Evolutionary conservation across 2,329 filamentous ascomycete species (phyloP).

Genomic region (Aaosphaeria pasadenensis): DNA sequence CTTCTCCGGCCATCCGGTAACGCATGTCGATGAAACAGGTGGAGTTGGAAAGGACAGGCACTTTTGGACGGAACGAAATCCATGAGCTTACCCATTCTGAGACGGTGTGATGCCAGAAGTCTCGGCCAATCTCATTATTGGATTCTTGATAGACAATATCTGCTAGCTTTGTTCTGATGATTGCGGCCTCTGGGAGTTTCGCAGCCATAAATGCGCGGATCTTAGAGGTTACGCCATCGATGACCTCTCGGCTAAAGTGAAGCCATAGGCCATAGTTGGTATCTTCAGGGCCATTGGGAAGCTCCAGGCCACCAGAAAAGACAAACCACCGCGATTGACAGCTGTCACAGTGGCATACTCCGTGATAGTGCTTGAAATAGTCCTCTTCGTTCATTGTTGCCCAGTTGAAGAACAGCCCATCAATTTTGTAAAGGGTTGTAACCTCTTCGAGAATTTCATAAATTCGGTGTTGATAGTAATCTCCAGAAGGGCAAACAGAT

Average conservation of each 20-base stretch:
- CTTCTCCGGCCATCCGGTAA: background rate
- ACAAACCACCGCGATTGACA: background rate
- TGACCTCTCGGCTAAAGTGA: background rate
- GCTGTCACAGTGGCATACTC: background rate
- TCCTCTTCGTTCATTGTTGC: background rate
- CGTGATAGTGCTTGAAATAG: constrained; percentile 1
- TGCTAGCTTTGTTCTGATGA: background rate
- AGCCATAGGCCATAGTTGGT: background rate
- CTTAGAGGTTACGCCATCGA: background rate
- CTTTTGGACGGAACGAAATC: background rate
- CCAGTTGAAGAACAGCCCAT: constrained; percentile 1
- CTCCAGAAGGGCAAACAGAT: background rate
- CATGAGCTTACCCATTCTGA: background rate
- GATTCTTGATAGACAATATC: background rate
- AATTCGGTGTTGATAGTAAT: constrained; percentile 1
- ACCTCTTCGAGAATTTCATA: background rate
- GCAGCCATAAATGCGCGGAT: background rate
- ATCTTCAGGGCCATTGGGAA: background rate
- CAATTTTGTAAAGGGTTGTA: background rate
- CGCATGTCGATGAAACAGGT: background rate
- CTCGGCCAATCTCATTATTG: background rate
- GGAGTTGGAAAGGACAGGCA: background rate
- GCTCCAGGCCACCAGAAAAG: background rate
- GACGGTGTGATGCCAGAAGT: background rate
- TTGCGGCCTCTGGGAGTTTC: background rate